Conservation (phyloP, 2,329 filamentous ascomycete genomes). For the Fusarium piperis region DNA sequence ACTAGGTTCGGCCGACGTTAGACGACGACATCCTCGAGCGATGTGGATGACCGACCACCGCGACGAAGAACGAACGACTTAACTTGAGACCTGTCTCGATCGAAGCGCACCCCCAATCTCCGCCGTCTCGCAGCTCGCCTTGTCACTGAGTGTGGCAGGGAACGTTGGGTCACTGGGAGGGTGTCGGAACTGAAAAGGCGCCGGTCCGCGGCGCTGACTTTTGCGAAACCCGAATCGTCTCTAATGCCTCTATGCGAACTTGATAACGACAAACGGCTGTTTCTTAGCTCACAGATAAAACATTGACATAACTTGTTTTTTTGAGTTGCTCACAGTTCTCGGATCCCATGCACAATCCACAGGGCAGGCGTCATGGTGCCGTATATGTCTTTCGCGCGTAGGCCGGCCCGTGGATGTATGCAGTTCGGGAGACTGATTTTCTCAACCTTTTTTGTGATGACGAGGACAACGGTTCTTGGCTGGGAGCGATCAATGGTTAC, state of each 20-base stretch:
- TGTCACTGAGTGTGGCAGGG: constrained; percentile 41
- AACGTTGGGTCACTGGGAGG: constrained; percentile 44
- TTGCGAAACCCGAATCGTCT: constrained; percentile 47
- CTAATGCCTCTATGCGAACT: constrained; percentile 52
- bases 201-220: constrained; percentile 42
- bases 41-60: constrained; percentile 35
- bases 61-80: constrained; percentile 38
- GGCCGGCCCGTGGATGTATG: constrained; percentile 34
- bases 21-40: constrained; percentile 48
- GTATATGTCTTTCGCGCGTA: constrained; percentile 33
- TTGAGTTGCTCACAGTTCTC: constrained; percentile 41
- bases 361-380: constrained; percentile 29
- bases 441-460: constrained; percentile 33
- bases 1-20: constrained; percentile 97
- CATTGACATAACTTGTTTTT: constrained; percentile 46
- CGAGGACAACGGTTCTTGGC: constrained; percentile 26
- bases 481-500: constrained; percentile 25
- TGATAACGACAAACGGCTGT: constrained; percentile 54
- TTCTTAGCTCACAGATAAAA: constrained; percentile 55
- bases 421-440: constrained; percentile 28
- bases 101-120: constrained; percentile 38
- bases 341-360: constrained; percentile 35
- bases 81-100: constrained; percentile 36
- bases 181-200: constrained; percentile 41
- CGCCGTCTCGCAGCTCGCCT: constrained; percentile 45